These are phyloP conservation scores for Telfairia occidentalis DNA, from an alignment of 331 rosid species.

Conservation along the genomic window DNA sequence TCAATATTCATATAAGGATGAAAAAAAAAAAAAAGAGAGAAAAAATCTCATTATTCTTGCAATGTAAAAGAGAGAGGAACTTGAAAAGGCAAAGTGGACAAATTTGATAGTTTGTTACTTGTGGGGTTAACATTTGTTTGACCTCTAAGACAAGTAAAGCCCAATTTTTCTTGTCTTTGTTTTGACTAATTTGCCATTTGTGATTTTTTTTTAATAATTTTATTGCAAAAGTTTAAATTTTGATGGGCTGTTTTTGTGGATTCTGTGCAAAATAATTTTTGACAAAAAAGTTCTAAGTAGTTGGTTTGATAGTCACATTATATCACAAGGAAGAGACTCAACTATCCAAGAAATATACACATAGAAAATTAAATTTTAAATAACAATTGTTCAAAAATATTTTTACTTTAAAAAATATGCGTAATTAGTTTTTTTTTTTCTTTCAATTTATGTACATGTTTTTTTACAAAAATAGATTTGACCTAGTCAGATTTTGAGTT, in stretches of 20 bases:
- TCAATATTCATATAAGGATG: not conserved
- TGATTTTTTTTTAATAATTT: not conserved
- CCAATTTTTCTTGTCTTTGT: not conserved
- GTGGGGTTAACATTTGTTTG: conserved; percentile 8
- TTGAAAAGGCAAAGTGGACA: not conserved
- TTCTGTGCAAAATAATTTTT: not conserved
- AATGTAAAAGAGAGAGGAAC: not conserved
- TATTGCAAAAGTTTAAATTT: not conserved
- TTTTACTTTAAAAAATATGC: not conserved
- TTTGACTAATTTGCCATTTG: not conserved
- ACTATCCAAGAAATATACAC: no score
- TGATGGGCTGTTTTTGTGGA: not conserved
- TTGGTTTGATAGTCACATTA: no score
- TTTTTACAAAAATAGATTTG: no score
- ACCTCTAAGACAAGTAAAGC: not conserved
- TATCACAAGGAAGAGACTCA: no score
- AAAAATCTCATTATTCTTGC: not conserved
- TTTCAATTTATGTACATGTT: no score
- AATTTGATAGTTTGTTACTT: not conserved
- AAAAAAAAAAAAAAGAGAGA: not conserved
- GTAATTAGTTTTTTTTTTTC: no score
- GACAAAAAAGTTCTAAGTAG: no score
- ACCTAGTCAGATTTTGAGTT: no score
- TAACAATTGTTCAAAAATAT: not conserved
- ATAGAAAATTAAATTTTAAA: no score